Percentiles rank a stretch among this genome's conserved stretches.
Evolutionary conservation across 805 yeast genomes (phyloP).

Genomic region (Metschnikowia peoriensis): DNA sequence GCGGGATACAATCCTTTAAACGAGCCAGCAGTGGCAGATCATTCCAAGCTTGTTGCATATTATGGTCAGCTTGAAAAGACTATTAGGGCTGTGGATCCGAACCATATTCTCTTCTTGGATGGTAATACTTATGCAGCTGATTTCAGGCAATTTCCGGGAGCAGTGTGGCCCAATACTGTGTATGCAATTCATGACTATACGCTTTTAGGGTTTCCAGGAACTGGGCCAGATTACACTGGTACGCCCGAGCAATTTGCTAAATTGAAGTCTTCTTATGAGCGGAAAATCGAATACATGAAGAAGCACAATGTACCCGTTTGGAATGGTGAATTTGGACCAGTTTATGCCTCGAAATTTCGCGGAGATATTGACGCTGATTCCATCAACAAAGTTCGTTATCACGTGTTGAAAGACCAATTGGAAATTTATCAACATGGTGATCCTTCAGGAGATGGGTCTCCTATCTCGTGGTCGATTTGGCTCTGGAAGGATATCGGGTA

Average conservation of each 20-base stretch:
- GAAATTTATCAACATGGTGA: conserved; percentile 44
- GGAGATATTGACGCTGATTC: conserved; percentile 39
- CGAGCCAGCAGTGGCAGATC: conserved; percentile 50
- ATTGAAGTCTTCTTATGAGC: conserved; percentile 36
- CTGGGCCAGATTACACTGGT: conserved; percentile 33
- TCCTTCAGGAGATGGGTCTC: conserved; percentile 45
- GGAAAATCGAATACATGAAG: conserved; percentile 45
- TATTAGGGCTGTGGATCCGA: conserved; percentile 44
- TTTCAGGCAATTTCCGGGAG: conserved; percentile 45
- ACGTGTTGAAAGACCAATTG: conserved; percentile 46
- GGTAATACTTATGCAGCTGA: conserved; percentile 54
- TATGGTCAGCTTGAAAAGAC: conserved; percentile 38
- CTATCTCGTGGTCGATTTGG: conserved; percentile 54
- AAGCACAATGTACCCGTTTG: conserved; percentile 46
- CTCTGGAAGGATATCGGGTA: conserved; percentile 52
- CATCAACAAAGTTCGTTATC: conserved; percentile 40
- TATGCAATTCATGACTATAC: conserved; percentile 52
- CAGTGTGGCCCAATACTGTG: conserved; percentile 43
- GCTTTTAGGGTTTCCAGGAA: conserved; percentile 44
- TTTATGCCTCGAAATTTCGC: conserved; percentile 42
- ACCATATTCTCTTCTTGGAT: conserved; percentile 50
- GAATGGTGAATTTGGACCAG: conserved; percentile 57
- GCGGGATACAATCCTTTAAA: conserved; percentile 57
- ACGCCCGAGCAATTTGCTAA: conserved; percentile 33
- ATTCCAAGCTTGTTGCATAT: conserved; percentile 37